phyloP scores from a whole-genome alignment of 2,329 filamentous ascomycete species.

The Tolypocladium sp. region DNA sequence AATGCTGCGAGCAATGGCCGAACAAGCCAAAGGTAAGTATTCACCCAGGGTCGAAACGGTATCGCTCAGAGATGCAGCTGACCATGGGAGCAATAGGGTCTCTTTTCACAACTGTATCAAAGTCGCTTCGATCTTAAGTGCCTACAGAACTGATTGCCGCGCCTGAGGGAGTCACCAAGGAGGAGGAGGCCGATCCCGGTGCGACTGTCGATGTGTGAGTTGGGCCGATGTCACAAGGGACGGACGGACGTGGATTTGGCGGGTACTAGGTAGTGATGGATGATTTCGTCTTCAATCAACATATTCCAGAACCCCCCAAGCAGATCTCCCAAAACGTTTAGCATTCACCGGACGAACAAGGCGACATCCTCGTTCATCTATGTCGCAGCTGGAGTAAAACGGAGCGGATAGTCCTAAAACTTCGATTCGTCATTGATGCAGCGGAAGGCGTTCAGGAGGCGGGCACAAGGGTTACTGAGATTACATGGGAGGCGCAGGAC shows the following conservation, averaged over 20 bases:
- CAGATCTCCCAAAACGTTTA: too few species aligned
- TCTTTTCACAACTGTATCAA: background rate
- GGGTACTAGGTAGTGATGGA: too few species aligned
- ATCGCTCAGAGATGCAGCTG: background rate
- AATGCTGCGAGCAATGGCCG: background rate
- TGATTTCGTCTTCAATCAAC: too few species aligned
- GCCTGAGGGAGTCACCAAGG: background rate
- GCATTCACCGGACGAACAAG: background rate
- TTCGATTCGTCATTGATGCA: background rate
- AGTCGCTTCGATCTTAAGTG: background rate
- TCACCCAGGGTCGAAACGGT: background rate
- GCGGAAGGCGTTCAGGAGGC: background rate
- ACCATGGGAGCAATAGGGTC: background rate
- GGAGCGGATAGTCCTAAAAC: background rate
- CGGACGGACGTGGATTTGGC: too few species aligned
- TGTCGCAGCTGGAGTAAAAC: background rate
- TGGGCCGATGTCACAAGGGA: too few species aligned
- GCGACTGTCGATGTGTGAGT: too few species aligned
- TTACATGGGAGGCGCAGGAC: background rate
- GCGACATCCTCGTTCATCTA: background rate
- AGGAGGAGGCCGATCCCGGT: too few species aligned
- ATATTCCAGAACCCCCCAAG: too few species aligned
- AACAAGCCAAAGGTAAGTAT: background rate
- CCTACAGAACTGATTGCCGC: background rate
- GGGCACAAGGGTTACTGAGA: background rate